A percentile compares a stretch with the other conserved stretches of the same genome.
Conservation (phyloP, 345 rosid genomes). For the Eucalyptus paniculata region DNA sequence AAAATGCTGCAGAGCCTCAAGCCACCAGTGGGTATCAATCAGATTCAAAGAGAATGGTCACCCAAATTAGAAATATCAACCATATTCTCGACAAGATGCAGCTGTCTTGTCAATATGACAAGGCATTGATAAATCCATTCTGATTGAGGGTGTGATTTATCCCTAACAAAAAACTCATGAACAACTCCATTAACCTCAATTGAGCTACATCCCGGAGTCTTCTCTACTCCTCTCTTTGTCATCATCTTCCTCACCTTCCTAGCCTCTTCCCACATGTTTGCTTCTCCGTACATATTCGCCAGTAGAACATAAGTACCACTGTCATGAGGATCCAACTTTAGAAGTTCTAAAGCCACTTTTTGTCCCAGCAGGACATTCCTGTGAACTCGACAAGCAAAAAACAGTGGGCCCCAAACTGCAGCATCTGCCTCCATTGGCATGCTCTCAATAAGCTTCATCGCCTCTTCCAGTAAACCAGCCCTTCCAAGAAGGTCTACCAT, state of each 20-base stretch:
- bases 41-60: not conserved
- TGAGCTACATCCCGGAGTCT: slow-evolving; percentile 74
- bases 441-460: slow-evolving; percentile 46
- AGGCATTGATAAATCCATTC: slow-evolving; percentile 46
- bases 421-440: slow-evolving; percentile 77
- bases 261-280: slow-evolving; percentile 67
- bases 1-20: not conserved
- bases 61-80: not conserved
- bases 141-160: slow-evolving; percentile 43
- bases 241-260: slow-evolving; percentile 49
- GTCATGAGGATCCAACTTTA: slow-evolving; percentile 67
- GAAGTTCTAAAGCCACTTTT: slow-evolving; percentile 65
- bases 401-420: slow-evolving; percentile 74
- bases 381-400: slow-evolving; percentile 66
- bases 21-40: not conserved
- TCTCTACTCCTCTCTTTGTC: slow-evolving; percentile 62
- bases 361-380: slow-evolving; percentile 53
- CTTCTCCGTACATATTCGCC: slow-evolving; percentile 64
- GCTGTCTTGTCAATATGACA: slow-evolving; percentile 26
- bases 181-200: slow-evolving; percentile 56
- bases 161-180: slow-evolving; percentile 60
- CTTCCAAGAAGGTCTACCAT: slow-evolving; percentile 88
- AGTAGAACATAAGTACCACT: slow-evolving; percentile 77
- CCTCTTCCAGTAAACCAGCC: slow-evolving; percentile 74
- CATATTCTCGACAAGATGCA: slow-evolving; percentile 5